Percentiles rank a stretch among this genome's conserved stretches.
Conservation (phyloP, 140 eudicot genomes). For the Cichorium intybus region DNA sequence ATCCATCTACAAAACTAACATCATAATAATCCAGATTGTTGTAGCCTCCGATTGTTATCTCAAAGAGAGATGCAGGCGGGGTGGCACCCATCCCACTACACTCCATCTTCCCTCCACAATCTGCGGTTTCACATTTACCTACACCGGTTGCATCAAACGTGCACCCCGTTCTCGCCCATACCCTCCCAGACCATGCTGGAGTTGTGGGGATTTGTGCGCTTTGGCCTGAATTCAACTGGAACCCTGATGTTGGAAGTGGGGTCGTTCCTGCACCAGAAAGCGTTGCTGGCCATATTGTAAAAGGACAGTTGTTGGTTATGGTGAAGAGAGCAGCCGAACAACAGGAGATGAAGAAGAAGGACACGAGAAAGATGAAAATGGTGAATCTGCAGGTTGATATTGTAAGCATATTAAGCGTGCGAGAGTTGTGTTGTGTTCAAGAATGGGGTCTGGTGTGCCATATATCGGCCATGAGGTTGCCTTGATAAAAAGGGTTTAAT, state of each 20-base stretch:
- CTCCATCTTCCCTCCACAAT: constrained; percentile 84
- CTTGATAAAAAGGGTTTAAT: constrained; percentile 36
- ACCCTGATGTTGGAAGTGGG: constrained; percentile 68
- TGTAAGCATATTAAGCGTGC: constrained; percentile 30
- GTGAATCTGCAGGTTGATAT: constrained; percentile 10
- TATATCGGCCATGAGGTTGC: constrained; percentile 32
- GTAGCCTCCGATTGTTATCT: constrained; percentile 70
- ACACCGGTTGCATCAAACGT: constrained; percentile 61
- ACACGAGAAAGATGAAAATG: not conserved
- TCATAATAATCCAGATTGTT: constrained; percentile 71
- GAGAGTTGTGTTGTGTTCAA: constrained; percentile 2
- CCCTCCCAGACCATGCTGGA: constrained; percentile 85
- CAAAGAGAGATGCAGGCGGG: constrained; percentile 89
- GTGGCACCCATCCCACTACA: constrained; percentile 84
- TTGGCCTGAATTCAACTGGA: constrained; percentile 61
- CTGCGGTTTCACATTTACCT: constrained; percentile 84
- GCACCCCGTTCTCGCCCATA: constrained; percentile 97
- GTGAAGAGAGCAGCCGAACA: constrained; percentile 57
- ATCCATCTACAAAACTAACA: constrained; percentile 89
- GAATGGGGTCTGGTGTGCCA: not conserved
- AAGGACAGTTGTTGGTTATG: constrained; percentile 71
- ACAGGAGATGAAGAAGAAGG: constrained; percentile 3
- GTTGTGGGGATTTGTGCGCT: constrained; percentile 47
- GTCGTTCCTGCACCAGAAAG: constrained; percentile 84
- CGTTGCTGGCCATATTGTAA: constrained; percentile 93